Evolutionary conservation across 2,329 filamentous ascomycete species (phyloP).

Genomic region (Fusarium succisae): DNA sequence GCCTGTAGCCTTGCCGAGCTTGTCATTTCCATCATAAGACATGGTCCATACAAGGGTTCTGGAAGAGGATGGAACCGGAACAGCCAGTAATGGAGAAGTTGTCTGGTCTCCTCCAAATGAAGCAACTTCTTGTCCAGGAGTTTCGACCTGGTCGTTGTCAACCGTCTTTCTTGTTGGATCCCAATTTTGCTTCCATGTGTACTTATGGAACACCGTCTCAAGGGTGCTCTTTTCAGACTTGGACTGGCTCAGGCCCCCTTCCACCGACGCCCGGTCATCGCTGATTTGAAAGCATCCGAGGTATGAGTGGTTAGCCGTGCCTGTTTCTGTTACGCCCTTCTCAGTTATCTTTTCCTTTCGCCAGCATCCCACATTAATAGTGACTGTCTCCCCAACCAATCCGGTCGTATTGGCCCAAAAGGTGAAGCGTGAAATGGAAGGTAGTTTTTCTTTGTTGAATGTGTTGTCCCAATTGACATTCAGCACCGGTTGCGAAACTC

Average conservation of each 20-base stretch:
- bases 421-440: neutral
- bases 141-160: neutral
- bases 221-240: neutral
- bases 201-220: neutral
- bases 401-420: neutral
- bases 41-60: neutral
- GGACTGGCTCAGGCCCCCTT: neutral
- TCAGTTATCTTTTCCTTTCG: neutral
- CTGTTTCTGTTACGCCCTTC: fast-evolving
- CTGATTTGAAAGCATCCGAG: neutral
- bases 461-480: neutral
- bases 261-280: neutral
- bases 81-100: neutral
- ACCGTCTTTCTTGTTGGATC: neutral
- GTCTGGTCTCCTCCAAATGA: neutral
- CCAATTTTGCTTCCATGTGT: neutral
- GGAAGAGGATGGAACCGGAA: neutral
- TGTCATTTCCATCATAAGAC: neutral
- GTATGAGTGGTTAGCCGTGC: neutral
- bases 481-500: neutral
- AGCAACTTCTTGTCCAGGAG: neutral
- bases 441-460: neutral
- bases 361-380: neutral
- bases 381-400: neutral
- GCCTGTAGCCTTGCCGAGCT: neutral